A percentile compares a stretch with the other conserved stretches of the same genome.
Conservation (phyloP, 768 basidiomycete species). For the Pulveroboletus frians region DNA sequence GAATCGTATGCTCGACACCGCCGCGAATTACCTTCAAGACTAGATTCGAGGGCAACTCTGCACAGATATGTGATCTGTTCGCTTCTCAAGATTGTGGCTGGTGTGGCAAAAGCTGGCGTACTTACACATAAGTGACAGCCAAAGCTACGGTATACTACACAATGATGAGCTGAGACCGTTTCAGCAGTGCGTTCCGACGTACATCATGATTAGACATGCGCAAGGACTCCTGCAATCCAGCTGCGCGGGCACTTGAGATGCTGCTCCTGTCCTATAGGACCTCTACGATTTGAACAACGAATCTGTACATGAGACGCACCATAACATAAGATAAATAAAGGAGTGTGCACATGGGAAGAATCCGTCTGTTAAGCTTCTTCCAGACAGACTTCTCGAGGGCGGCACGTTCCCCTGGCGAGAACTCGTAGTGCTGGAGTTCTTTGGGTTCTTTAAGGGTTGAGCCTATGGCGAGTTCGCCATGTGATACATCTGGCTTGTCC, state of each 20-base stretch:
- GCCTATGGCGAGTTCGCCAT: neutral
- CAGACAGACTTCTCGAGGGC: constrained; percentile 39
- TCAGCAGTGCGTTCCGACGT: neutral
- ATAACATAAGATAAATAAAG: constrained; percentile 52
- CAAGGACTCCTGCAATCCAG: constrained; percentile 54
- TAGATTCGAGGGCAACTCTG: constrained; percentile 60
- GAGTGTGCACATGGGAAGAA: constrained; percentile 45
- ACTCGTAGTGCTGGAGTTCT: neutral
- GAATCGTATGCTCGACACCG: neutral
- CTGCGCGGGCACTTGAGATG: constrained; percentile 56
- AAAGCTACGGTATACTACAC: constrained; percentile 33
- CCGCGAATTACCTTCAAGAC: constrained; percentile 39
- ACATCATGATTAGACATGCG: constrained; percentile 22
- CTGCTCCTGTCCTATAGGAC: constrained; percentile 36
- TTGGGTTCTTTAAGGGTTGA: constrained; percentile 5
- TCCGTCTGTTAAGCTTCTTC: constrained; percentile 45
- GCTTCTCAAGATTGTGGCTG: neutral
- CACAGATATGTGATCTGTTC: constrained; percentile 46
- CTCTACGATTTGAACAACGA: neutral
- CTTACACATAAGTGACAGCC: constrained; percentile 27
- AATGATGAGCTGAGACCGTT: neutral
- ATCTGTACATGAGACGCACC: constrained; percentile 30
- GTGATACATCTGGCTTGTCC: constrained; percentile 2
- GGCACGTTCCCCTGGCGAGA: constrained; percentile 12
- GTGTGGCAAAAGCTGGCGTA: neutral